Evolutionary conservation across 108 stramenopile genomes (phyloP).

Genomic region (Nannochloropsis gaditana): DNA sequence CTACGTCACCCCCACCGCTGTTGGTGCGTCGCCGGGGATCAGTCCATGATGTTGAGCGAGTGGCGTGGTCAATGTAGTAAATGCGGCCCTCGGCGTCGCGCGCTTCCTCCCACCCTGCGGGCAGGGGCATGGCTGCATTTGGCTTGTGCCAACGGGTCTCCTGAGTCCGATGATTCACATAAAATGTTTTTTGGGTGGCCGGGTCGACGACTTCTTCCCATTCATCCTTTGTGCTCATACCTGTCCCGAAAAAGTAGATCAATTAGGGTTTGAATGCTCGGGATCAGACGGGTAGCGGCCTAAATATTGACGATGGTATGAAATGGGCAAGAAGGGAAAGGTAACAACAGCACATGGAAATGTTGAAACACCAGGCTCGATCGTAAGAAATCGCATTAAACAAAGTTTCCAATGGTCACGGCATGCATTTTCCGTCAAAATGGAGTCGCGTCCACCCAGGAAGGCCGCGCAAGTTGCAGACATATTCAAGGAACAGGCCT

Average conservation of each 20-base stretch:
- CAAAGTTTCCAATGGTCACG: no score
- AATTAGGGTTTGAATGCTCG: background rate
- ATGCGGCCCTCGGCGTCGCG: conserved; percentile 22
- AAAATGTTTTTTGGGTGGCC: background rate
- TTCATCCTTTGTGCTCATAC: background rate
- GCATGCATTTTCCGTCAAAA: no score
- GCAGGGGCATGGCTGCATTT: background rate
- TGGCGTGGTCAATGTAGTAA: conserved; percentile 25
- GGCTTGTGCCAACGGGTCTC: conserved; percentile 19
- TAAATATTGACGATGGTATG: background rate
- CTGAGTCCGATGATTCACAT: background rate
- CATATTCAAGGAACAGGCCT: no score
- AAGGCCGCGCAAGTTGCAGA: no score
- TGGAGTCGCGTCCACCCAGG: no score
- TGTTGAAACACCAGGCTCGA: background rate
- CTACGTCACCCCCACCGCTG: background rate
- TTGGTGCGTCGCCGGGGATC: background rate
- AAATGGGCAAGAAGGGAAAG: conserved; percentile 13
- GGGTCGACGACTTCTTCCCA: background rate
- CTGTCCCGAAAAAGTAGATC: background rate
- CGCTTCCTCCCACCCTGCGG: background rate
- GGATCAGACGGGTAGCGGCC: background rate
- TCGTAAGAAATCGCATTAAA: no score
- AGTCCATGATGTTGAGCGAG: conserved; percentile 21
- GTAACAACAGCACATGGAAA: background rate